phyloP scores from a whole-genome alignment of 352 stramenopile genomes.

The Phytopythium ostracodes region DNA sequence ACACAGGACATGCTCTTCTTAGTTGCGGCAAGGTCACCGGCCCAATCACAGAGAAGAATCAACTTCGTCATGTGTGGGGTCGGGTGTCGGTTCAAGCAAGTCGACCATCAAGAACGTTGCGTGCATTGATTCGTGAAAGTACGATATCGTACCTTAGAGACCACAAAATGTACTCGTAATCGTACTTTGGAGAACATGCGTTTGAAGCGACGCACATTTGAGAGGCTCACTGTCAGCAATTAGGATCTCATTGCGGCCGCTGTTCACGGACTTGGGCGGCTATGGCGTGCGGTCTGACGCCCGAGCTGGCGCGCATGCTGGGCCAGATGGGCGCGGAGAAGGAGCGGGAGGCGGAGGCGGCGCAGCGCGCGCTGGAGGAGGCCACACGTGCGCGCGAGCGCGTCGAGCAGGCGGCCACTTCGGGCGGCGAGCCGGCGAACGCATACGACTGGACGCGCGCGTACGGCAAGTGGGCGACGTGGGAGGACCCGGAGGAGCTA shows the following conservation, averaged over 20 bases:
- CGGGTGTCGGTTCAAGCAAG: background rate
- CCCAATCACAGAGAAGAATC: too few relatives aligned
- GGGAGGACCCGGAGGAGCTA: conserved; percentile 78
- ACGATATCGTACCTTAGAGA: background rate
- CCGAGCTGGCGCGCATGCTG: conserved; percentile 65
- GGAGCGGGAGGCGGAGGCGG: conserved; percentile 35
- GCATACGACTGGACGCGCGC: conserved; percentile 69
- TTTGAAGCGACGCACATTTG: too few relatives aligned
- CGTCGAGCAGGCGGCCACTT: conserved; percentile 26
- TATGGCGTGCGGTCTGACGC: conserved; percentile 70
- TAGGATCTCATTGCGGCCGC: too few relatives aligned
- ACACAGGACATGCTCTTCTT: background rate
- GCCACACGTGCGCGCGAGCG: conserved; percentile 39
- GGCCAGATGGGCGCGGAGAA: conserved; percentile 60
- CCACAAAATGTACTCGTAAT: too few relatives aligned
- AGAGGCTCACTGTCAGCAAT: too few relatives aligned
- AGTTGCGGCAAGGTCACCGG: too few relatives aligned
- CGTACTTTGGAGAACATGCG: too few relatives aligned
- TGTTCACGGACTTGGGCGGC: background rate
- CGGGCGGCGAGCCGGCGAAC: background rate
- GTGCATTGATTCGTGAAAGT: background rate
- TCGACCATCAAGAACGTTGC: background rate
- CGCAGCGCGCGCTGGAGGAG: conserved; percentile 24
- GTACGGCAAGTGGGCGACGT: conserved; percentile 80
- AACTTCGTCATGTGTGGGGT: background rate